A percentile compares a stretch with the other conserved stretches of the same genome.
phyloP scores from a whole-genome alignment of 2,329 filamentous ascomycete species.

The Coniochaeta sp. region DNA sequence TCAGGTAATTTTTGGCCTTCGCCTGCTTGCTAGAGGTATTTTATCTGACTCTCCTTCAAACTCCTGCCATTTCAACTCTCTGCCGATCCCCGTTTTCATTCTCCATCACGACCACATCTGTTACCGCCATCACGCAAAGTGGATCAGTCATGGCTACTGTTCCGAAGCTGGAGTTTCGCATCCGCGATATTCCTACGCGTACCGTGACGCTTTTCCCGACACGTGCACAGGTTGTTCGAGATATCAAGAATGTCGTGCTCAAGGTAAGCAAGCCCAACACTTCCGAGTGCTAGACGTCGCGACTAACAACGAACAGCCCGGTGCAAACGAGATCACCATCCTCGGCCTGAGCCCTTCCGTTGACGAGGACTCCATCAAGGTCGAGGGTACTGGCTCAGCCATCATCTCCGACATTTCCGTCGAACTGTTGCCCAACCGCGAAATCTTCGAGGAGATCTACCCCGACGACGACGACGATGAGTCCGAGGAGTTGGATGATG shows the following conservation, averaged over 20 bases:
- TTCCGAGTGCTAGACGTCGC: too few relatives aligned
- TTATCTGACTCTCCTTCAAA: too few relatives aligned
- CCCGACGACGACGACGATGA: conserved; percentile 34
- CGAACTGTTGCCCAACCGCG: conserved; percentile 47
- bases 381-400: conserved; percentile 51
- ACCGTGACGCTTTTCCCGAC: conserved; percentile 57
- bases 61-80: too few relatives aligned
- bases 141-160: conserved; percentile 26
- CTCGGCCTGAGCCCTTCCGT: conserved; percentile 45
- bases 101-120: too few relatives aligned
- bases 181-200: conserved; percentile 51
- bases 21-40: too few relatives aligned
- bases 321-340: conserved; percentile 49
- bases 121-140: too few relatives aligned
- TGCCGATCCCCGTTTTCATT: too few relatives aligned
- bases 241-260: conserved; percentile 47
- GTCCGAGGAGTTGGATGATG: conserved; percentile 19
- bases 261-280: conserved; percentile 31
- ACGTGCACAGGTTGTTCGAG: conserved; percentile 52
- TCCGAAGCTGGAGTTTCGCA: conserved; percentile 41
- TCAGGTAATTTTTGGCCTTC: too few relatives aligned
- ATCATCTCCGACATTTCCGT: conserved; percentile 57
- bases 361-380: conserved; percentile 50
- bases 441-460: conserved; percentile 48
- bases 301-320: conserved; percentile 29